Evolutionary conservation across 2,329 filamentous ascomycete genomes (phyloP), one percentile per base, ranked within the genome.

Genomic region (Cladosporium sp.): DNA sequence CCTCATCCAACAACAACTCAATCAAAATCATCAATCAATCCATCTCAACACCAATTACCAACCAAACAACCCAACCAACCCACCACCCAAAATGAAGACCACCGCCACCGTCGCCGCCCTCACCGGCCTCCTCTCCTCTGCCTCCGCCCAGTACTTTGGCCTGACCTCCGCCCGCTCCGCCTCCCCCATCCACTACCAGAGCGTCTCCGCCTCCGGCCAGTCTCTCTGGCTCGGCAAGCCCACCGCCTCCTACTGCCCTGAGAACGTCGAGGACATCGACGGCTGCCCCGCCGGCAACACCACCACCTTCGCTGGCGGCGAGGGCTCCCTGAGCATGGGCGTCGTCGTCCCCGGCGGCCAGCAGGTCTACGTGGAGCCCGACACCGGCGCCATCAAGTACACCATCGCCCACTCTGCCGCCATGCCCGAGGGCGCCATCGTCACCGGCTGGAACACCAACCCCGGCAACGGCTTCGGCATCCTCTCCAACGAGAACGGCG

Each of bases 231-330:
- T 68, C 46, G 64, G 64, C 50, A 64, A 65, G 28, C 31, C 50
- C 10, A 56, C 65, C 3, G 52, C 59, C n/a, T 51, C 57, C 16
- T 68, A 64, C 56, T 69, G 67, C 56, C 66, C 66, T 4, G 52
- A 57, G 22, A 31, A 43, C n/a, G 55, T 57, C 22, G 7, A 46
- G 34, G 31, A 34, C 14, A 52, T 43, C 8, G 58, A 48, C 37
- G 54, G 44, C 54, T 63, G 63, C 59, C 64, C 64, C 10, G 37
- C 51, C 43, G 51, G 51, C 49, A 56, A 55, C 54, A 59, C 48
- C 55, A 56, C 57, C 37, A 35, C 48, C 52, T 57, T 61, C 55
- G n/a, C 55, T 51, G 31, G 54, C 49, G 41, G 55, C 3, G 42
- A 34, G 45, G 59, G 9, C 40, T 45, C 14, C 35, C 61, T 52